Evolutionary conservation across 208 protist genomes (phyloP).

Genomic region (Leishmania tarentolae): DNA sequence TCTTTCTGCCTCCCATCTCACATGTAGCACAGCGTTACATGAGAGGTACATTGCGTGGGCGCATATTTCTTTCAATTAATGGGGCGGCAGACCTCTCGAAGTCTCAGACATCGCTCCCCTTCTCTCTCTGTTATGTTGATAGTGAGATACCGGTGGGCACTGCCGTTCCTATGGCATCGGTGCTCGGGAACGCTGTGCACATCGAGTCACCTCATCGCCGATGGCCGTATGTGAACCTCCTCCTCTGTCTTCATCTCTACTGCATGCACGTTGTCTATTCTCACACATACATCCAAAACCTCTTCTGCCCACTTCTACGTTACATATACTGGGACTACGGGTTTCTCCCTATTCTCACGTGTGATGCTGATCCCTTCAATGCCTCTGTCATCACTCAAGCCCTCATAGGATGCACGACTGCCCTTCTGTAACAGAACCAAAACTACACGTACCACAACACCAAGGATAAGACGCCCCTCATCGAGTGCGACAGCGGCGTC

Average conservation of each 20-base stretch:
- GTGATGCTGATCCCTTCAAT: neutral
- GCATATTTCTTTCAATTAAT: neutral
- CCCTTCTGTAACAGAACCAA: neutral
- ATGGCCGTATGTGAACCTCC: neutral
- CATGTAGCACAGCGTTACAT: neutral
- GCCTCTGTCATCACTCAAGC: neutral
- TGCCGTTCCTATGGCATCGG: neutral
- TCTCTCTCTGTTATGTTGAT: neutral
- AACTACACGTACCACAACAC: neutral
- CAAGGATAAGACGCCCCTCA: neutral
- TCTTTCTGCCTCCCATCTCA: neutral
- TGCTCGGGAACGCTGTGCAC: neutral
- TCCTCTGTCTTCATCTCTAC: neutral
- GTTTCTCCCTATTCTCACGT: neutral
- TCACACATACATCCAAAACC: neutral
- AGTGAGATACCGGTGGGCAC: neutral
- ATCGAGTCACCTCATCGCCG: neutral
- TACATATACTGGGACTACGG: neutral
- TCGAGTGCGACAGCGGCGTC: neutral
- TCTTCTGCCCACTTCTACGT: neutral
- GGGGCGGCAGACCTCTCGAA: neutral
- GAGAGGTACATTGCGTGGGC: neutral
- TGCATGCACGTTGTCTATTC: neutral
- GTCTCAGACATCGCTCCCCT: neutral
- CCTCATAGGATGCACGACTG: neutral